Conservation (phyloP, 176 grass and related monocot species). For the Hordeum marinum region DNA sequence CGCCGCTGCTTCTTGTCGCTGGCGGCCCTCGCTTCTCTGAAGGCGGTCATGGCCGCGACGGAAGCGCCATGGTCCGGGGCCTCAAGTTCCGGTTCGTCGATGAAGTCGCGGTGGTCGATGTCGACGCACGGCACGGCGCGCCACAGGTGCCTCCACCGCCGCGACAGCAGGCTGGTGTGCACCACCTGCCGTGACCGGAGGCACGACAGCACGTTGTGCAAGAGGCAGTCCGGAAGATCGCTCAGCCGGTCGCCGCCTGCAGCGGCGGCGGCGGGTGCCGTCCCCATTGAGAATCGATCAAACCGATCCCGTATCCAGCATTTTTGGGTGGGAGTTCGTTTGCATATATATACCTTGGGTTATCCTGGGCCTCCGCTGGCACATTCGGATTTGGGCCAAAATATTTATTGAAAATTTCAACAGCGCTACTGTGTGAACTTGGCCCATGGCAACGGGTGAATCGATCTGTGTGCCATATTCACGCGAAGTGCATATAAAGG, state of each 20-base stretch:
- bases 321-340: background rate
- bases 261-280: background rate
- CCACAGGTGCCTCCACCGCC: conserved; percentile 1
- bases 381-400: too few species aligned
- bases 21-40: background rate
- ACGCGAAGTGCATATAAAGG: too few species aligned
- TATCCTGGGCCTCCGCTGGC: too few species aligned
- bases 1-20: background rate
- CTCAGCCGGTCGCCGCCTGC: background rate
- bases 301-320: background rate
- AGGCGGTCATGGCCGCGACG: background rate
- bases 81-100: background rate
- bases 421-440: too few species aligned
- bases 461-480: too few species aligned
- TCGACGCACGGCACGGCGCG: background rate
- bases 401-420: too few species aligned
- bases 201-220: too few species aligned
- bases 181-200: background rate
- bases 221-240: background rate
- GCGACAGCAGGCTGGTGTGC: background rate
- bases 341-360: background rate
- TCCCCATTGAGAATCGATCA: background rate
- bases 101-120: background rate
- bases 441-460: too few species aligned
- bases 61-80: background rate